Conservation (phyloP, 768 basidiomycete genomes). For the Russula brevipes region DNA sequence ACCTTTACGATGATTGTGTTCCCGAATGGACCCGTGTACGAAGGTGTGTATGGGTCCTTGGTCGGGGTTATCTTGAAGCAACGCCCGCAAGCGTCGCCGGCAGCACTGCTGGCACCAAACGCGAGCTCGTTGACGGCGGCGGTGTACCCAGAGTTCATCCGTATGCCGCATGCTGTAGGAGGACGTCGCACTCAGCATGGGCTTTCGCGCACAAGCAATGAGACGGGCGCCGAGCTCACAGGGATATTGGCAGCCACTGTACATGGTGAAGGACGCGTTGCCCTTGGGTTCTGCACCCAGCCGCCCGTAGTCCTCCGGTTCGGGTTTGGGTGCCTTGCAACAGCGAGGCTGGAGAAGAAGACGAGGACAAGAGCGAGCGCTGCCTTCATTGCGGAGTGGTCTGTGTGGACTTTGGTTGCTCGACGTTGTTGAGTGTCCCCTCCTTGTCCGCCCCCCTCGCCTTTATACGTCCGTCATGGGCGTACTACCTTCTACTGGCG, state of each 20-base stretch:
- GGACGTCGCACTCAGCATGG: neutral
- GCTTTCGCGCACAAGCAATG: too few relatives aligned
- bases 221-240: slow-evolving; percentile 31
- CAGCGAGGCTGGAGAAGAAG: too few relatives aligned
- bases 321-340: too few relatives aligned
- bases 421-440: too few relatives aligned
- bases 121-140: slow-evolving; percentile 55
- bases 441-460: neutral
- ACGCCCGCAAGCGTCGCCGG: slow-evolving; percentile 58
- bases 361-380: too few relatives aligned
- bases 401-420: too few relatives aligned
- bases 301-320: neutral
- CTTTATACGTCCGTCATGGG: neutral
- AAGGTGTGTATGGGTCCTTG: slow-evolving; percentile 48
- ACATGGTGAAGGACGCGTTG: slow-evolving; percentile 52
- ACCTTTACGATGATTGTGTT: slow-evolving; percentile 51
- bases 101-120: slow-evolving; percentile 46
- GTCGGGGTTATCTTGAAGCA: slow-evolving; percentile 52
- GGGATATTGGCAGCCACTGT: slow-evolving; percentile 46
- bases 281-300: slow-evolving; percentile 41
- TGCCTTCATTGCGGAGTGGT: too few relatives aligned
- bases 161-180: slow-evolving; percentile 43
- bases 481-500: neutral
- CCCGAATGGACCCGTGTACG: slow-evolving; percentile 40
- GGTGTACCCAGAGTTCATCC: slow-evolving; percentile 44